Evolutionary conservation across 2,329 filamentous ascomycete genomes (phyloP).

Genomic region (Colletotrichum godetiae): DNA sequence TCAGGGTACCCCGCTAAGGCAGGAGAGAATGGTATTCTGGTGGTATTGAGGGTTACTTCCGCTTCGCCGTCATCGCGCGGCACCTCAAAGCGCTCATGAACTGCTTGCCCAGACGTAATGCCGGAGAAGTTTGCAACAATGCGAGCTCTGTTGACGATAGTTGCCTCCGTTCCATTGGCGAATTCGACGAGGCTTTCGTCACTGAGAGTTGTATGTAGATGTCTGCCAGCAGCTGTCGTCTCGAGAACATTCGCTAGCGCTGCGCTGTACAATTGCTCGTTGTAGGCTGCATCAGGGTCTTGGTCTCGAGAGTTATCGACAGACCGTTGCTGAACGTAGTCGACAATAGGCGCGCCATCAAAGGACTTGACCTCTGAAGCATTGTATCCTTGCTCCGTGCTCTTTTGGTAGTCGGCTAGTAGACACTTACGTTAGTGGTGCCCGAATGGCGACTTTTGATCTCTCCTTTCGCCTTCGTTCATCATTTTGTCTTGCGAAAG

Average conservation of each 20-base stretch:
- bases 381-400: slow-evolving; percentile 9
- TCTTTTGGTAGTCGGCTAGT: slow-evolving; percentile 29
- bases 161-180: slow-evolving; percentile 26
- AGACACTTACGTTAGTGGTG: background rate
- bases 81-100: slow-evolving; percentile 33
- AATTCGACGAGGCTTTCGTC: slow-evolving; percentile 34
- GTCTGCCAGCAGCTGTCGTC: background rate
- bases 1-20: slow-evolving; percentile 21
- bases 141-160: slow-evolving; percentile 24
- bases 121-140: slow-evolving; percentile 24
- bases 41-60: background rate
- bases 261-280: slow-evolving; percentile 28
- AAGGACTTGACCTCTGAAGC: slow-evolving; percentile 21
- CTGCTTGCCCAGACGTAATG: slow-evolving; percentile 19
- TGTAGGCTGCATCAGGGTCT: slow-evolving; percentile 38
- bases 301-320: slow-evolving; percentile 32
- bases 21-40: background rate
- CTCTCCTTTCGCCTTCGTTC: no score
- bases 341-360: slow-evolving; percentile 11
- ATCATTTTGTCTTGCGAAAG: no score
- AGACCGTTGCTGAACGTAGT: slow-evolving; percentile 32
- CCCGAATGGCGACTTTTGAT: no score
- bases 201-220: slow-evolving; percentile 14
- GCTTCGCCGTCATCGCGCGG: background rate
- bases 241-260: slow-evolving; percentile 16